These are phyloP conservation scores for Metrosideros polymorpha DNA, from an alignment of 441 rosid species.

Conservation along the genomic window DNA sequence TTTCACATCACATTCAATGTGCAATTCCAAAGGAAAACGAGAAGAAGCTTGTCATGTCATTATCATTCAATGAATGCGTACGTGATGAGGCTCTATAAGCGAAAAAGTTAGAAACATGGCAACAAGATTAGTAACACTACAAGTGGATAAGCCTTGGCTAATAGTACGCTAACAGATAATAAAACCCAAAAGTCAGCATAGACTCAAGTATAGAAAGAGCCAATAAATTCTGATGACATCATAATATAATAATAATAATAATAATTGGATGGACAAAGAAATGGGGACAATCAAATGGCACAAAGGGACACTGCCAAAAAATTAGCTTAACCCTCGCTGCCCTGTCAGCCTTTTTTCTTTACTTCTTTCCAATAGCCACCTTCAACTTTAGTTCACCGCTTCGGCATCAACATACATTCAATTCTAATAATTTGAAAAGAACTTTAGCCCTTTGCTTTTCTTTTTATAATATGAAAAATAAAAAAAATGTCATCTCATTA, in stretches of 20 bases:
- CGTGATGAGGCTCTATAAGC: accelerated
- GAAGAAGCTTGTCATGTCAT: not conserved
- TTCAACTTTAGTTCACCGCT: too few relatives aligned
- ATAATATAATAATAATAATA: not conserved
- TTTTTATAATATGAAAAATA: not conserved
- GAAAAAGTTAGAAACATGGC: not conserved
- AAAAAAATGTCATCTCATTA: not conserved
- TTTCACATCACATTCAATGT: too few relatives aligned
- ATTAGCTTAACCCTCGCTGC: not conserved
- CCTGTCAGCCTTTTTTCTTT: not conserved
- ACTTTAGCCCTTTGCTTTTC: too few relatives aligned
- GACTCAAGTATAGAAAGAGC: not conserved
- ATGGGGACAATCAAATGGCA: not conserved
- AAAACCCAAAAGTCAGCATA: not conserved
- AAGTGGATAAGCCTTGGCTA: not conserved
- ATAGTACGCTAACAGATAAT: not conserved
- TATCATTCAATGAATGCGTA: too few relatives aligned
- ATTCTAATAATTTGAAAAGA: too few relatives aligned
- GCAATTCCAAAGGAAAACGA: too few relatives aligned
- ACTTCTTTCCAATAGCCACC: not conserved
- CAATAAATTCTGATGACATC: not conserved
- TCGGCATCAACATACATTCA: too few relatives aligned
- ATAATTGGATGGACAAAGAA: not conserved
- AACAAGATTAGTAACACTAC: not conserved
- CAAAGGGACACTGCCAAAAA: not conserved